Evolutionary conservation across 306 rosid genomes (phyloP).

Genomic region (Vigna hirtella): DNA sequence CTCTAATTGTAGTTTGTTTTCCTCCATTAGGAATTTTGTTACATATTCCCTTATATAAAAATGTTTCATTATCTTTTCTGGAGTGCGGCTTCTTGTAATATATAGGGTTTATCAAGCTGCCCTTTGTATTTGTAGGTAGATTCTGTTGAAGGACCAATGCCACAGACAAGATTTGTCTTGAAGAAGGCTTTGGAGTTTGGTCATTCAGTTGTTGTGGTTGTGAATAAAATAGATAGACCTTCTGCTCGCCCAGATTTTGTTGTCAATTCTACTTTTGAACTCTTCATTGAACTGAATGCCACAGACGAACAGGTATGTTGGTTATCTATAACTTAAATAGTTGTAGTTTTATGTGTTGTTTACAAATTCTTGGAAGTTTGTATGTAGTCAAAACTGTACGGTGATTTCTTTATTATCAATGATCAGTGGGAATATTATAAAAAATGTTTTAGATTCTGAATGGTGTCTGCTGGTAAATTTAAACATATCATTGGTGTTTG

Average conservation of each 20-base stretch:
- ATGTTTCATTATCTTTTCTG: neutral
- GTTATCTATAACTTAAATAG: conserved; percentile 37
- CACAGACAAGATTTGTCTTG: conserved; percentile 98
- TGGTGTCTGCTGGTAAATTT: conserved; percentile 21
- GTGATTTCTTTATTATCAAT: conserved; percentile 22
- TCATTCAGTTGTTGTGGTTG: conserved; percentile 97
- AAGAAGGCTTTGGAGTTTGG: conserved; percentile 99
- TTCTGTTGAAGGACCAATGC: conserved; percentile 99
- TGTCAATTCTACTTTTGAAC: conserved; percentile 94
- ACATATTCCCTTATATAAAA: conserved; percentile 7
- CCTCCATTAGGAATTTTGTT: conserved; percentile 10
- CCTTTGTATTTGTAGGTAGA: conserved; percentile 74
- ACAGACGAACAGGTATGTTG: conserved; percentile 87
- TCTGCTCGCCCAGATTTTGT: conserved; percentile 97
- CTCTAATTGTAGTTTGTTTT: conserved; percentile 24
- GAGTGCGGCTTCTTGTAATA: neutral
- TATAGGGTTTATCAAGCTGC: neutral
- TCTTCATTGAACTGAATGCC: conserved; percentile 94
- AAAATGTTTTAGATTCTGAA: conserved; percentile 20
- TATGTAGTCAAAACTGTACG: conserved; percentile 15
- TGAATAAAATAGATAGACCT: conserved; percentile 94
- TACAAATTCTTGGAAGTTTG: neutral
- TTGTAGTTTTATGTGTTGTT: conserved; percentile 1
- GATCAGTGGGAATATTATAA: conserved; percentile 29
- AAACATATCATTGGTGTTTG: conserved; percentile 27